Base-by-base conservation (phyloP, 768 basidiomycete genomes). In the Pleurotus eryngii region DNA sequence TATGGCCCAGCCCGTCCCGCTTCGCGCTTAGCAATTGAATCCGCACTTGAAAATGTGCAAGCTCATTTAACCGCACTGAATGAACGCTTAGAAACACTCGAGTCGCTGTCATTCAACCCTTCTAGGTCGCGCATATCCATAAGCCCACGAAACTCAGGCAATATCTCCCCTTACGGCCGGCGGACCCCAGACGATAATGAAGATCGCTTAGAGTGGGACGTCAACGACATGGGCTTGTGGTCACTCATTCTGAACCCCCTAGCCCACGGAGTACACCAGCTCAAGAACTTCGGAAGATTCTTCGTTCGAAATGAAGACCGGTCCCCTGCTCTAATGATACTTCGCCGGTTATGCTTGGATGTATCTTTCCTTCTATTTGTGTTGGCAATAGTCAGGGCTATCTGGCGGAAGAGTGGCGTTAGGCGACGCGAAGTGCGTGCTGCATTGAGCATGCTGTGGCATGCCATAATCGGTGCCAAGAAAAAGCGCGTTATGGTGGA, bases 171-270 rank as follows among this genome's bases (percentile, higher is more conserved):
- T 12, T 58, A 68, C 11, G 73, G 76, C 46, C 72, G 77, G n/a
- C 72, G 74, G 35, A 81, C 79, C 37, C 79, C 80, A 4, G 64
- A 74, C 35, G 67, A 69, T 40, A 64, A 72, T 3, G 67, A 66
- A 35, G 71, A 68, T 30, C 59, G 37, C 9, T 69, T 70, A 30
- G 70, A 76, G 17, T 90, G 87, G 86, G 87, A 91, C 66, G 65
- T 89, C n/a, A 81, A 90, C 49, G 89, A 92, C 66, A 75, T 92
- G 67, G 92, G 92, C 47, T 80, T 92, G 75, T 94, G 92, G 92
- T 82, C 91, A 5, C 63, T 87, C 46, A 74, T 92, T 14, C 72
- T 90, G 5, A 83, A 81, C 58, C 90, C 90, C 8, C 53, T 91
- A 11, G 70, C 80, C n/a, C 76, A 77, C 27, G 77, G 81, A 18